These are phyloP conservation scores for Peniophora sp. DNA, from an alignment of 1,284 basidiomycete species.

Conservation along the genomic window DNA sequence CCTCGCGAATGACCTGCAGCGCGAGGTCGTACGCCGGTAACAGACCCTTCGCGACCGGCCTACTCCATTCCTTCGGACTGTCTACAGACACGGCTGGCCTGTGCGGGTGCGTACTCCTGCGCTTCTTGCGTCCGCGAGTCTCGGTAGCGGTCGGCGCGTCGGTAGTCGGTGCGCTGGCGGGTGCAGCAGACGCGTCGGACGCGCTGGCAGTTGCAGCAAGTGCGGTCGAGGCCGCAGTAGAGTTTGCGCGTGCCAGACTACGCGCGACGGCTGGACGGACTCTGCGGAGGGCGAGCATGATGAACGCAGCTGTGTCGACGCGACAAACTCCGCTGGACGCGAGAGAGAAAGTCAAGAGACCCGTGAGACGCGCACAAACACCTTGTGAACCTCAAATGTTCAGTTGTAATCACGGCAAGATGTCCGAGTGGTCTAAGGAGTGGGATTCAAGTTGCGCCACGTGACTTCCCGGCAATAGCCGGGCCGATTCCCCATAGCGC, in stretches of 20 bases:
- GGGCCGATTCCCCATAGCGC: constrained; percentile 24
- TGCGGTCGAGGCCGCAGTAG: constrained; percentile 14
- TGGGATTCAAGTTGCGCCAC: constrained; percentile 31
- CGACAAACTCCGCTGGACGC: background rate
- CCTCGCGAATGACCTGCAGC: constrained; percentile 51
- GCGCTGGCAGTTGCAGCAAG: background rate
- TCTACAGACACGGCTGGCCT: constrained; percentile 43
- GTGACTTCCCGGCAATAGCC: too few species aligned
- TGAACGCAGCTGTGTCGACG: constrained; percentile 1
- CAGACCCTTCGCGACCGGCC: constrained; percentile 58
- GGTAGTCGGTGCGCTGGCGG: constrained; percentile 3
- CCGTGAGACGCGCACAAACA: background rate
- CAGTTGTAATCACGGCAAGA: constrained; percentile 10
- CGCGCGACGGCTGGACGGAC: constrained; percentile 15
- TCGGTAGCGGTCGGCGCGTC: constrained; percentile 1
- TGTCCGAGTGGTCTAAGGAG: constrained; percentile 23
- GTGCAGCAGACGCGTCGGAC: background rate
- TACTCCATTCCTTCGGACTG: constrained; percentile 53
- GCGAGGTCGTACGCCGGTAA: constrained; percentile 83
- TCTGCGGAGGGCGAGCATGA: constrained; percentile 21
- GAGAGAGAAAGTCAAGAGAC: background rate
- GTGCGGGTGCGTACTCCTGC: constrained; percentile 13
- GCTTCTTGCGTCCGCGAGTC: constrained; percentile 5
- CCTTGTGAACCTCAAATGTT: too few species aligned
- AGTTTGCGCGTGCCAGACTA: constrained; percentile 19